Evolutionary conservation across 208 protist genomes (phyloP).

Genomic region (Acanthamoeba lenticulata): DNA sequence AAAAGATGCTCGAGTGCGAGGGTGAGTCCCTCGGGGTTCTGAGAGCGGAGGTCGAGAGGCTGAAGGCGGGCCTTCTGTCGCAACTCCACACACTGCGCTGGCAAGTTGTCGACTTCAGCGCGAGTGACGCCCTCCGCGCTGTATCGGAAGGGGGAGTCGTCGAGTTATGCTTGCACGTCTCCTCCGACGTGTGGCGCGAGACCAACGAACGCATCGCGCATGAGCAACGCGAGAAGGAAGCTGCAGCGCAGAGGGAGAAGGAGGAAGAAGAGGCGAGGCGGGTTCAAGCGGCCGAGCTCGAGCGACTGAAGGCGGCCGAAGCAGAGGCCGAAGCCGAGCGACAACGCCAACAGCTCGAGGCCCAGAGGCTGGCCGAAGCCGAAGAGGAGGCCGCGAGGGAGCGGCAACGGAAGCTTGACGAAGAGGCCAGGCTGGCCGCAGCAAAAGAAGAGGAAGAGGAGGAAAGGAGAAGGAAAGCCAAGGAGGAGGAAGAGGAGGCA

Average conservation of each 20-base stretch:
- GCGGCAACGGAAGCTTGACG: neutral
- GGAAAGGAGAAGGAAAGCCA: neutral
- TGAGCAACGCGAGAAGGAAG: neutral
- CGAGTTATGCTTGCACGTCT: neutral
- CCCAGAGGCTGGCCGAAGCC: neutral
- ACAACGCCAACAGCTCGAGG: neutral
- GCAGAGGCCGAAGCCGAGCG: neutral
- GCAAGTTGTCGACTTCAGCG: neutral
- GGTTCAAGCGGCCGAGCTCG: neutral
- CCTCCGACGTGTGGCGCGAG: neutral
- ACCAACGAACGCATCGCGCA: neutral
- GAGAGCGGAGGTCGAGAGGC: neutral
- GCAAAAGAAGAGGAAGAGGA: neutral
- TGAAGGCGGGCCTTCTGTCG: neutral
- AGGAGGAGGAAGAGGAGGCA: neutral
- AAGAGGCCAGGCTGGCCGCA: neutral
- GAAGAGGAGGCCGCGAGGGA: neutral
- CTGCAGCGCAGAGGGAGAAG: neutral
- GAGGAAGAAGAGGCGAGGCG: neutral
- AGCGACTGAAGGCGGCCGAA: neutral
- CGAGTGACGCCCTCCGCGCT: neutral
- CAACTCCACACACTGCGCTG: neutral
- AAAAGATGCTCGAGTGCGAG: neutral
- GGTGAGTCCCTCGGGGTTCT: neutral
- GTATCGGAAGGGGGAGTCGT: neutral